Conservation (phyloP, 2,329 filamentous ascomycete species). For the Fusarium dlaminii region DNA sequence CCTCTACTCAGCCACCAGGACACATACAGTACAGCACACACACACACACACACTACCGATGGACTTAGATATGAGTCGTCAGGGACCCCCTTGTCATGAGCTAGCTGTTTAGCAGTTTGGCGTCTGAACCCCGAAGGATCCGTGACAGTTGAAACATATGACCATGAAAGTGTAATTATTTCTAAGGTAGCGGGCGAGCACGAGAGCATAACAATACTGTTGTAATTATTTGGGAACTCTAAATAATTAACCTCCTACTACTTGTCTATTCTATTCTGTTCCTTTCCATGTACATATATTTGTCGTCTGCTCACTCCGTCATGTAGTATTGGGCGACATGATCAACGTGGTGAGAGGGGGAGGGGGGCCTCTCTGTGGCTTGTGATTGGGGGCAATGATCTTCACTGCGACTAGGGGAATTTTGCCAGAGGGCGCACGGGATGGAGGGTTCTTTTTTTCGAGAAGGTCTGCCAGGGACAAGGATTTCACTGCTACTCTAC, state of each 20-base stretch:
- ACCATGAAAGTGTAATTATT: slow-evolving; percentile 5
- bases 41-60: background rate
- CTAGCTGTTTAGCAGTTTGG: slow-evolving; percentile 14
- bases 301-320: background rate
- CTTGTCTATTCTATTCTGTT: background rate
- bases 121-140: slow-evolving; percentile 36
- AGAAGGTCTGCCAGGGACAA: slow-evolving; percentile 27
- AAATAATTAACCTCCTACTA: background rate
- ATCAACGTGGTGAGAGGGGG: slow-evolving; percentile 24
- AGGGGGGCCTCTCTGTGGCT: background rate
- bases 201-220: background rate
- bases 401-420: slow-evolving; percentile 30
- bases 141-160: slow-evolving; percentile 35
- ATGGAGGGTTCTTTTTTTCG: slow-evolving; percentile 35
- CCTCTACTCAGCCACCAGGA: slow-evolving; percentile 29
- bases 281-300: background rate
- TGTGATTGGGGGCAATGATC: slow-evolving; percentile 22
- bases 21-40: background rate
- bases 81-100: slow-evolving; percentile 11
- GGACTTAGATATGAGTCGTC: slow-evolving; percentile 23
- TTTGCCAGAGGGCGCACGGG: slow-evolving; percentile 16
- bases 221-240: background rate
- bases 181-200: background rate
- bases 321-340: slow-evolving; percentile 27
- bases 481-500: slow-evolving; percentile 7